Conservation (phyloP, 352 stramenopile species). For the Pythium aphanidermatum region DNA sequence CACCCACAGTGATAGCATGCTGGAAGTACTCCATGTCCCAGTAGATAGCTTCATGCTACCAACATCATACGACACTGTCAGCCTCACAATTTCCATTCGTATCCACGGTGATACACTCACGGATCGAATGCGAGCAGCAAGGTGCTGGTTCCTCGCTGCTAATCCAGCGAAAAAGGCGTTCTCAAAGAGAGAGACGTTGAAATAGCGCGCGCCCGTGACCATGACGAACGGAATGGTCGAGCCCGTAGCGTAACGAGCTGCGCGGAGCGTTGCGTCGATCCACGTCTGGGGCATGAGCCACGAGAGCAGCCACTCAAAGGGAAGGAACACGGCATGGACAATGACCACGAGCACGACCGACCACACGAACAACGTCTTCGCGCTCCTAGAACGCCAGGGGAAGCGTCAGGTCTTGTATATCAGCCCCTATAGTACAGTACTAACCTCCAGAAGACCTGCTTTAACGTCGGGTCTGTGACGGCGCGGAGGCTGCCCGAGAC, state of each 20-base stretch:
- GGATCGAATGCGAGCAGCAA: constrained; percentile 35
- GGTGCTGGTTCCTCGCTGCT: constrained; percentile 27
- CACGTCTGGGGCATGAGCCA: constrained; percentile 30
- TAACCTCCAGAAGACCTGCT: constrained; percentile 40
- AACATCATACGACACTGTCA: not conserved
- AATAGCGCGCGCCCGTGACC: constrained; percentile 45
- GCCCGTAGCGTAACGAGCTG: constrained; percentile 41
- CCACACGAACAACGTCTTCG: constrained; percentile 44
- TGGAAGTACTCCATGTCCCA: constrained; percentile 71
- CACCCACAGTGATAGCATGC: constrained; percentile 38
- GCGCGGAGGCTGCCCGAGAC: constrained; percentile 27
- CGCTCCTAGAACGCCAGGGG: constrained; percentile 23
- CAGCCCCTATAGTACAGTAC: constrained; percentile 3
- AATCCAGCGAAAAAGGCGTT: constrained; percentile 67
- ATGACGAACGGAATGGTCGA: constrained; percentile 54
- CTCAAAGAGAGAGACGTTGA: constrained; percentile 59
- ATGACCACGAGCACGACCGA: constrained; percentile 46
- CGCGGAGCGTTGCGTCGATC: constrained; percentile 40
- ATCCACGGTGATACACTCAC: constrained; percentile 10
- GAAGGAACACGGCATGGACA: constrained; percentile 40
- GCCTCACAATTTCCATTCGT: not conserved
- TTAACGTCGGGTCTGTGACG: constrained; percentile 33
- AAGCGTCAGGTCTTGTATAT: constrained; percentile 4
- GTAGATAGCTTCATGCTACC: constrained; percentile 49
- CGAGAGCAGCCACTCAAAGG: constrained; percentile 53